Evolutionary conservation across 2,329 filamentous ascomycete genomes (phyloP).

Genomic region (Taxawa tesnikishii): DNA sequence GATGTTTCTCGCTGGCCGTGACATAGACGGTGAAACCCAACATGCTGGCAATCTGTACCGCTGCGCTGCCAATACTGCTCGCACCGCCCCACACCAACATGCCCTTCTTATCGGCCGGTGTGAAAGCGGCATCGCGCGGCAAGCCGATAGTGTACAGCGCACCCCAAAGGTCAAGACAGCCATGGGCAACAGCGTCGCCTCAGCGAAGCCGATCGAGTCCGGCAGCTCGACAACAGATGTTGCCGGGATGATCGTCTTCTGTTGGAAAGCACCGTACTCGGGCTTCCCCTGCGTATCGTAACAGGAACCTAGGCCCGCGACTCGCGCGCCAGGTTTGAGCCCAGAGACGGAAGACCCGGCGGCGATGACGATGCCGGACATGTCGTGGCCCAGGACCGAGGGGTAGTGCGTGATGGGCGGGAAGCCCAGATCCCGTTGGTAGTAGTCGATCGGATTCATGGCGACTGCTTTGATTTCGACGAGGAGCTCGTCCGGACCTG

Average conservation of each 20-base stretch:
- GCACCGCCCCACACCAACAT: slow-evolving; percentile 25
- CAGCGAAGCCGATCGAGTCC: slow-evolving; percentile 14
- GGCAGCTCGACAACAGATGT: slow-evolving; percentile 16
- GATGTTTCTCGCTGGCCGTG: slow-evolving; percentile 16
- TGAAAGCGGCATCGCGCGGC: slow-evolving; percentile 12
- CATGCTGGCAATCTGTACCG: slow-evolving; percentile 32
- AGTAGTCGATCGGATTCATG: slow-evolving; percentile 35
- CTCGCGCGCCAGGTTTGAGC: slow-evolving; percentile 75
- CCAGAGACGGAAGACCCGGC: slow-evolving; percentile 66
- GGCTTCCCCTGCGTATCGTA: neutral
- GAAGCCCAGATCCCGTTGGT: slow-evolving; percentile 31
- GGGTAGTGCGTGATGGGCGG: slow-evolving; percentile 27
- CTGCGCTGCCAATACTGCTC: slow-evolving; percentile 20
- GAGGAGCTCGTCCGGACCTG: slow-evolving; percentile 27
- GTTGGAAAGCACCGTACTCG: neutral
- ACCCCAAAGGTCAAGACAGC: slow-evolving; percentile 10
- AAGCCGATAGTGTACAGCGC: slow-evolving; percentile 16
- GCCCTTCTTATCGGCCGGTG: slow-evolving; percentile 13
- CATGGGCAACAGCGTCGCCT: slow-evolving; percentile 13
- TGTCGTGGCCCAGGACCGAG: slow-evolving; percentile 76
- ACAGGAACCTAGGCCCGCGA: slow-evolving; percentile 38
- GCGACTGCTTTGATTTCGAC: slow-evolving; percentile 36
- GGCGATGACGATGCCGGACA: slow-evolving; percentile 68
- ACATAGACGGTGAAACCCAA: slow-evolving; percentile 39
- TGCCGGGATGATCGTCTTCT: slow-evolving; percentile 7